Conservation (phyloP, 2,329 filamentous ascomycete species). For the Neurospora sp. region DNA sequence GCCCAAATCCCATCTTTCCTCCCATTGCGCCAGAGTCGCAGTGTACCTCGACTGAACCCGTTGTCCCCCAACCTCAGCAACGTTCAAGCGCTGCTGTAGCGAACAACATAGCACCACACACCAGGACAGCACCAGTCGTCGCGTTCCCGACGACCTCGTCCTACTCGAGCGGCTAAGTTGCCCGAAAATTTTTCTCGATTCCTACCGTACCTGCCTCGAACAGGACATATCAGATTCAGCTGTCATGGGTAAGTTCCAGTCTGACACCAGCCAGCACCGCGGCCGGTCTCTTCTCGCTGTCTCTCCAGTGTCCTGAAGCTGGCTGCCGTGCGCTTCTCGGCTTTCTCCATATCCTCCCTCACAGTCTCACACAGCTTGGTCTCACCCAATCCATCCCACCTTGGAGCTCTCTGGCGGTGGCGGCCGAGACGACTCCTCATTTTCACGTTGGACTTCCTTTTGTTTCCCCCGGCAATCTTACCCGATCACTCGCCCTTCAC, state of each 20-base stretch:
- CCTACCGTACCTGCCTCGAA: conserved; percentile 6
- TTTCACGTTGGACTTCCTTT: not conserved
- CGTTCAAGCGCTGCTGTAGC: conserved; percentile 14
- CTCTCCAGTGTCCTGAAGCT: not conserved
- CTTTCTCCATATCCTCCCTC: not conserved
- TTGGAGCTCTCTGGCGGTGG: not conserved
- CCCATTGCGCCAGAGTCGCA: conserved; percentile 12
- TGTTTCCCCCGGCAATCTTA: not conserved
- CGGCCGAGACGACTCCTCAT: not conserved
- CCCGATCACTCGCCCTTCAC: not conserved
- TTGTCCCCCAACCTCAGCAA: conserved; percentile 18
- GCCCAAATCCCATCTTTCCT: not conserved
- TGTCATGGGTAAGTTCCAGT: not conserved
- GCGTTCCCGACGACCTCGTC: conserved; percentile 16
- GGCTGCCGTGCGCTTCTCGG: not conserved
- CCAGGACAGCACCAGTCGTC: conserved; percentile 16
- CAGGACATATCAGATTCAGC: conserved; percentile 1
- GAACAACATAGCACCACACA: conserved; percentile 10
- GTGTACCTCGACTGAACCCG: conserved; percentile 14
- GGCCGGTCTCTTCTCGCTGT: not conserved
- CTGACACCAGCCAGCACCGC: not conserved
- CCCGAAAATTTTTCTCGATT: conserved; percentile 13
- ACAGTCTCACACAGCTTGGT: not conserved
- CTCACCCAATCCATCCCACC: not conserved
- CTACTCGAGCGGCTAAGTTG: conserved; percentile 20